These are phyloP conservation scores for Zopfia rhizophila DNA, from an alignment of 2,329 filamentous ascomycete species.

Conservation along the genomic window DNA sequence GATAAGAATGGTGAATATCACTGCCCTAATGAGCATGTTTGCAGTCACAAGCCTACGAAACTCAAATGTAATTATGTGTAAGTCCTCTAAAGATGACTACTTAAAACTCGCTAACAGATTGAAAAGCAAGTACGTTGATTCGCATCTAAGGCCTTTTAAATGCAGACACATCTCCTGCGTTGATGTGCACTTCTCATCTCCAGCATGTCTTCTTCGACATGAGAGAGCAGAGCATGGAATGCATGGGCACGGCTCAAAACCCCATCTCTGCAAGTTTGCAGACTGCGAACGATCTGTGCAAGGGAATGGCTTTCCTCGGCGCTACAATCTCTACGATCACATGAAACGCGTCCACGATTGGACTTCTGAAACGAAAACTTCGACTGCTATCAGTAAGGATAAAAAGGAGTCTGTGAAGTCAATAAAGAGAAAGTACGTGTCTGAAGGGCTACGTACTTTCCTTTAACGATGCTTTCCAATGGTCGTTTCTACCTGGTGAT, in stretches of 20 bases:
- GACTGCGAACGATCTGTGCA: conserved; percentile 85
- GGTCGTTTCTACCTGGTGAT: too few relatives aligned
- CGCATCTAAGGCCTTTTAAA: conserved; percentile 93
- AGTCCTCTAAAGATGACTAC: conserved; percentile 52
- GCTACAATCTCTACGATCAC: conserved; percentile 96
- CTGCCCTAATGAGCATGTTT: conserved; percentile 86
- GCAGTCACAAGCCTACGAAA: conserved; percentile 92
- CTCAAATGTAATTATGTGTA: conserved; percentile 99
- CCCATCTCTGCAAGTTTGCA: conserved; percentile 86
- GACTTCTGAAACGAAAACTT: too few relatives aligned
- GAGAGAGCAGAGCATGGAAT: conserved; percentile 96
- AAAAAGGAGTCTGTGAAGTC: too few relatives aligned
- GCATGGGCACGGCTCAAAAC: conserved; percentile 93
- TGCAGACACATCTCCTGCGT: conserved; percentile 89
- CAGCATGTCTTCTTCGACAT: conserved; percentile 91
- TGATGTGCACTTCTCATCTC: conserved; percentile 91
- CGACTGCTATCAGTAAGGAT: too few relatives aligned
- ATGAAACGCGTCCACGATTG: conserved; percentile 92
- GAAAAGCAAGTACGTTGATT: conserved; percentile 93
- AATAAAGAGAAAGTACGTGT: too few relatives aligned
- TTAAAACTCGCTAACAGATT: conserved; percentile 27
- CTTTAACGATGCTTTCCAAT: too few relatives aligned
- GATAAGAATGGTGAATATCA: conserved; percentile 85
- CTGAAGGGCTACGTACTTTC: too few relatives aligned
- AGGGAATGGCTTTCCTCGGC: conserved; percentile 90